Evolutionary conservation across 2,329 filamentous ascomycete genomes (phyloP), one percentile per base, ranked within the genome.

Genomic region (Penicillium corylophilum): DNA sequence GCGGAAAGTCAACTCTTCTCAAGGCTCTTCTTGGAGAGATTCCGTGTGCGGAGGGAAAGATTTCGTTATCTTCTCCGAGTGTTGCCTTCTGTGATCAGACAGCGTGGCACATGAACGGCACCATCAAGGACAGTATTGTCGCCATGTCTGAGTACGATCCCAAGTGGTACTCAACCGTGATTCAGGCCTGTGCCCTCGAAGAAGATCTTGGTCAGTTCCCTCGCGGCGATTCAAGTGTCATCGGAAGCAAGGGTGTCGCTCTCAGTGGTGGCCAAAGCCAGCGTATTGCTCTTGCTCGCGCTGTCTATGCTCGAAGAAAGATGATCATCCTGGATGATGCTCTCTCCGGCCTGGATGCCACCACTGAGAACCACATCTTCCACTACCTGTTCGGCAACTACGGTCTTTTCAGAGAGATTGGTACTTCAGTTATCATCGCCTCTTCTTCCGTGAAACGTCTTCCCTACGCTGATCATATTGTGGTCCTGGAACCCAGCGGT

Each of bases 201-300:
- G 63, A 70, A 40, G 75, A 78, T 57, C 63, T 78, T 22, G 57
- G 62, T 31, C 68, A 72, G 33, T 60, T 77, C 24, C 70, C 73
- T 23, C 58, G 64, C 6, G 71, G 74, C 0, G 74, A 76, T 48
- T 67, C 74, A 42, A 80, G 78, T 15, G 60, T 75, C 26, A 75
- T 80, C 50, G 79, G 79, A 15, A 80, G 75, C 59, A 77, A 77
- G 56, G 79, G 79, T 29, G 72, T 78, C 49, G 71, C 75, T 22
- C 69, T 82, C 29, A 81, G 78, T 61, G 78, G 78, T 26, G 79
- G 79, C 4, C 79, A 82, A 55, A 79, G 74, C 53, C 77, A 80
- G 54, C 73, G 79, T 44, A 74, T 81, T 56, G 74, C 77, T n/a
- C 71, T 81, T n/a, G 79, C 79, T 20, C 69, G 79, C 48, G 79